Evolutionary conservation across 2,329 filamentous ascomycete genomes (phyloP).

Genomic region (Alternaria viburni): DNA sequence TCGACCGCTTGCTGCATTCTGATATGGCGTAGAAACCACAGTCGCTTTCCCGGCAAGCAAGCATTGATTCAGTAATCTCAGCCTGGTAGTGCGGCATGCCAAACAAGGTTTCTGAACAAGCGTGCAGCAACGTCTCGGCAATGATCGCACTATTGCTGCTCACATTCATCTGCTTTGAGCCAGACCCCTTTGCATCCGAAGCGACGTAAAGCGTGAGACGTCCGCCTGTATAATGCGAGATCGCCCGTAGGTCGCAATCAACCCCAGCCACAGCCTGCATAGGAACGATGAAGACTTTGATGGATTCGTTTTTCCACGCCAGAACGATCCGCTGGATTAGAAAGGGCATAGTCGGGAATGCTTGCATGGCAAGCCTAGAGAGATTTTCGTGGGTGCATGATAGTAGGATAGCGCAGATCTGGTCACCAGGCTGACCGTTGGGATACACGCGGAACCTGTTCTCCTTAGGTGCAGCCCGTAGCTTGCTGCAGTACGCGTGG

Average conservation of each 20-base stretch:
- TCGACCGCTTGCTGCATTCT: constrained; percentile 42
- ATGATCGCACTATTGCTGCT: constrained; percentile 43
- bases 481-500: constrained; percentile 54
- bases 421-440: constrained; percentile 51
- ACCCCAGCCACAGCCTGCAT: constrained; percentile 37
- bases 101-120: constrained; percentile 43
- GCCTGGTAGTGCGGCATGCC: constrained; percentile 42
- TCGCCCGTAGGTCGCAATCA: constrained; percentile 47
- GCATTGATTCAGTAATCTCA: constrained; percentile 40
- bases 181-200: constrained; percentile 35
- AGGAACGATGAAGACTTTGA: constrained; percentile 44
- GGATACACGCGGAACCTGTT: constrained; percentile 53
- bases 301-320: constrained; percentile 42
- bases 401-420: constrained; percentile 51
- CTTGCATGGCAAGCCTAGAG: constrained; percentile 47
- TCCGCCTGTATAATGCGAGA: constrained; percentile 41
- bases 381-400: constrained; percentile 48
- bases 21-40: constrained; percentile 35
- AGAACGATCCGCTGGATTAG: constrained; percentile 37
- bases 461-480: constrained; percentile 51
- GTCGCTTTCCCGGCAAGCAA: constrained; percentile 30
- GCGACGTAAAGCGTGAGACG: constrained; percentile 40
- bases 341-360: constrained; percentile 53
- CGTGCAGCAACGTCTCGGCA: constrained; percentile 45
- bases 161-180: constrained; percentile 35